Evolutionary conservation across 2,329 filamentous ascomycete species (phyloP).

Genomic region (Fusarium sp.): DNA sequence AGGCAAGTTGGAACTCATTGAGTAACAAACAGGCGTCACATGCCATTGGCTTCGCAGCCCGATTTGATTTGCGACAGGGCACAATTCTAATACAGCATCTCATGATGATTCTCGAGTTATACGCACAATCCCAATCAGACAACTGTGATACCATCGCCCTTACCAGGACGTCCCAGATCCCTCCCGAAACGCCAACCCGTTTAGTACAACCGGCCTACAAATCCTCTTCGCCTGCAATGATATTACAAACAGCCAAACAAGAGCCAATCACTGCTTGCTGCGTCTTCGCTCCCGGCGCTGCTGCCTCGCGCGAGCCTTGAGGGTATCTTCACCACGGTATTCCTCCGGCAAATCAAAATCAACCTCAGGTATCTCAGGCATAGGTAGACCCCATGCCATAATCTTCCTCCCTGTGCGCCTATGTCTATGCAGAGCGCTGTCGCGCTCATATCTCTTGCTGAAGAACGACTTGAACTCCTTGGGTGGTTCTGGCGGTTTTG

Average conservation of each 20-base stretch:
- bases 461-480: conserved; percentile 90
- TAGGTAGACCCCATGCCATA: conserved; percentile 81
- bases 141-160: conserved; percentile 19
- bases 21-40: conserved; percentile 11
- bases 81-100: conserved; percentile 1
- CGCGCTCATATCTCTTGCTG: conserved; percentile 79
- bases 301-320: conserved; percentile 70
- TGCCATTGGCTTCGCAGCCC: background rate
- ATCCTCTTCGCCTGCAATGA: conserved; percentile 18
- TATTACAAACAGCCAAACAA: conserved; percentile 36
- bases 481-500: conserved; percentile 52
- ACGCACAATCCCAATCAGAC: conserved; percentile 4
- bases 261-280: conserved; percentile 51
- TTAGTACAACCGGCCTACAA: conserved; percentile 25
- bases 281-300: conserved; percentile 69
- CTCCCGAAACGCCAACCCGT: conserved; percentile 37
- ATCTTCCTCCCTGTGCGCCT: conserved; percentile 76
- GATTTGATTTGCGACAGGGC: background rate
- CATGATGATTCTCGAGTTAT: conserved; percentile 15
- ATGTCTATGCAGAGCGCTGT: conserved; percentile 78
- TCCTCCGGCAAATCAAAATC: conserved; percentile 83
- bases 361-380: conserved; percentile 76
- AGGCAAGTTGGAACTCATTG: background rate
- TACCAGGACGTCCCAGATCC: conserved; percentile 18
- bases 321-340: conserved; percentile 64